Percentiles rank a stretch among this genome's conserved stretches.
Evolutionary conservation across 2,329 filamentous ascomycete species (phyloP).

Genomic region (Grosmannia huntii): DNA sequence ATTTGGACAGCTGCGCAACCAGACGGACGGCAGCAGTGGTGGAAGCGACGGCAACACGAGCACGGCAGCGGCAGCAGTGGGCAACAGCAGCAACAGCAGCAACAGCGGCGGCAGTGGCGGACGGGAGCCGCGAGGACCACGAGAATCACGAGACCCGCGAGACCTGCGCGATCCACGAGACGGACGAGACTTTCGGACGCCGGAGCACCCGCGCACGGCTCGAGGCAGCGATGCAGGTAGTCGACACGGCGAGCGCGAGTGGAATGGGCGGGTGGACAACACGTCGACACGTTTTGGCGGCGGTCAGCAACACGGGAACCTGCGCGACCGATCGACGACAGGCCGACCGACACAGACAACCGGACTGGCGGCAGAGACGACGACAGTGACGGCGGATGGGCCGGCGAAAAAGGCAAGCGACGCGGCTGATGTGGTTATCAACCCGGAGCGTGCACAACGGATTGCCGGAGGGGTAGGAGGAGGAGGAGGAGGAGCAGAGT

Average conservation of each 20-base stretch:
- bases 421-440: conserved; percentile 34
- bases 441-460: conserved; percentile 41
- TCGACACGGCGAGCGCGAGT: conserved; percentile 27
- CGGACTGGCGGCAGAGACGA: background rate
- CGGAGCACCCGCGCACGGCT: conserved; percentile 30
- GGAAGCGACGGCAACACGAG: background rate
- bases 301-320: background rate
- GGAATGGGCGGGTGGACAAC: conserved; percentile 18
- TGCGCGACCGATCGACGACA: conserved; percentile 10
- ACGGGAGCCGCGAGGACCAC: background rate
- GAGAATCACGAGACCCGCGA: conserved; percentile 25
- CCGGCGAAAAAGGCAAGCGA: conserved; percentile 8
- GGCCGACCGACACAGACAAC: background rate
- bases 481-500: background rate
- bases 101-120: background rate
- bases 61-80: background rate
- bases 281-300: conserved; percentile 8
- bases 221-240: conserved; percentile 16
- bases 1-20: conserved; percentile 14
- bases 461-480: conserved; percentile 19
- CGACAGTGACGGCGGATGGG: background rate
- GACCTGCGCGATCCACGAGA: conserved; percentile 22
- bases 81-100: background rate
- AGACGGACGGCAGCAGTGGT: background rate
- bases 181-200: conserved; percentile 20